These are phyloP conservation scores for Boletus barrowsii DNA, from an alignment of 768 basidiomycete species.

Conservation along the genomic window DNA sequence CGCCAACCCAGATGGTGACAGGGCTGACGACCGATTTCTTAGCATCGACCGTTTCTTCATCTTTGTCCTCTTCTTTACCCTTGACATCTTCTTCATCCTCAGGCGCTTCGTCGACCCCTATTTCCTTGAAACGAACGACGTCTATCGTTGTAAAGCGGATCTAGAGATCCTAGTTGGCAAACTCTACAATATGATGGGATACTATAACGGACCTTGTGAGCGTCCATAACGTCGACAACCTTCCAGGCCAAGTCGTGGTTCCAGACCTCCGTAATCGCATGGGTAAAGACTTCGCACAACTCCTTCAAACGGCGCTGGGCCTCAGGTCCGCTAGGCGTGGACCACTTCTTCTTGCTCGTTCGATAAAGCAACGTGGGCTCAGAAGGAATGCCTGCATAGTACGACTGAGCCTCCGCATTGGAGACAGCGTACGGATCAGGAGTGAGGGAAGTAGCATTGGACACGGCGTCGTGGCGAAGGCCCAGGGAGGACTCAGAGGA, in stretches of 20 bases:
- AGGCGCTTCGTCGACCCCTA: too few relatives aligned
- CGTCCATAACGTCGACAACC: background rate
- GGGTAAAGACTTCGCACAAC: background rate
- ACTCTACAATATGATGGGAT: background rate
- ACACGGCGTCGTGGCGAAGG: background rate
- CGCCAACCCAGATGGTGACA: background rate
- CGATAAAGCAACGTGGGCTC: background rate
- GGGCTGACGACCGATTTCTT: background rate
- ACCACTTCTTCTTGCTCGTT: background rate
- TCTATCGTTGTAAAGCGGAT: background rate
- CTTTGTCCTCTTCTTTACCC: background rate
- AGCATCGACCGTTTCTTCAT: background rate
- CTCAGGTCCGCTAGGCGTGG: background rate
- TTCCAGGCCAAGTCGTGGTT: background rate
- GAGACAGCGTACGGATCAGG: background rate
- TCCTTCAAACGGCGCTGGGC: background rate
- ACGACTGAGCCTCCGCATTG: background rate
- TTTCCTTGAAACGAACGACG: background rate
- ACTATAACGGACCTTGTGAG: background rate
- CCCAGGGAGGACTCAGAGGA: background rate
- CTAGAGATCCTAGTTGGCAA: background rate
- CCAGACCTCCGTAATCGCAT: background rate
- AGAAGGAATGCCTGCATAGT: background rate
- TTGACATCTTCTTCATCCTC: background rate
- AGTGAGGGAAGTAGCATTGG: background rate